Base-by-base conservation (phyloP, 2,329 filamentous ascomycete species). In the Botryosphaeria agaves region DNA sequence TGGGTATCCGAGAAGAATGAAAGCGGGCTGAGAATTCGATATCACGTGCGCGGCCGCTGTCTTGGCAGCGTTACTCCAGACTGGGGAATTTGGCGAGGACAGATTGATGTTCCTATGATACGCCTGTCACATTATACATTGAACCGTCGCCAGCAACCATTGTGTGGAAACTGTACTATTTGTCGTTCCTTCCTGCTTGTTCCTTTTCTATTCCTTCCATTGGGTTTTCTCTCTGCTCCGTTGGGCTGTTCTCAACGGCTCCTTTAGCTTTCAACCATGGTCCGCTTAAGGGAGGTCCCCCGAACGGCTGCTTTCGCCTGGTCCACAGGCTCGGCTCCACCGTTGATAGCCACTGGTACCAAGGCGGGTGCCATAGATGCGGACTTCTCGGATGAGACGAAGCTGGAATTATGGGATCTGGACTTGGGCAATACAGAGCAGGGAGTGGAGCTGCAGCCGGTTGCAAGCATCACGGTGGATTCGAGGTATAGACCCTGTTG, bases 251-350 rank as follows among this genome's bases (percentile, higher is more conserved):
- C 26, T 32, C 21, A 18, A 14, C 23, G 29, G 16, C 28, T 29
- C 15, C n/a, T 14, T 26, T 42, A 43, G 41, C 9, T 15, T 39
- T 34, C 46, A 53, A 59, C 45, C 56, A 98, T 98, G 89, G 87
- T 94, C 59, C 81, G 84, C 62, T 68, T 95, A 57, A 75, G 87
- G 66, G 85, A 95, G 65, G 91, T 98, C 51, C 81, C 84, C 54
- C 75, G 89, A 59, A 98, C 89, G 48, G 89, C 87, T 56, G 80
- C 87, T 47, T 98, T 98, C 56, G 83, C 89, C 49, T 98, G 89
- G 87, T 93, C 83, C 43, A 79, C 85, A 16, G 80, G 76, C 44
- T 61, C 81, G 30, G 69, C 71, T 23, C 72, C 76, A 43, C 84
- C 87, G 44, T 66, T 92, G 43, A 65, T 98, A 40, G 87, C 83